Evolutionary conservation across 208 protist species (phyloP).

Genomic region (Trichomonas vaginalis): DNA sequence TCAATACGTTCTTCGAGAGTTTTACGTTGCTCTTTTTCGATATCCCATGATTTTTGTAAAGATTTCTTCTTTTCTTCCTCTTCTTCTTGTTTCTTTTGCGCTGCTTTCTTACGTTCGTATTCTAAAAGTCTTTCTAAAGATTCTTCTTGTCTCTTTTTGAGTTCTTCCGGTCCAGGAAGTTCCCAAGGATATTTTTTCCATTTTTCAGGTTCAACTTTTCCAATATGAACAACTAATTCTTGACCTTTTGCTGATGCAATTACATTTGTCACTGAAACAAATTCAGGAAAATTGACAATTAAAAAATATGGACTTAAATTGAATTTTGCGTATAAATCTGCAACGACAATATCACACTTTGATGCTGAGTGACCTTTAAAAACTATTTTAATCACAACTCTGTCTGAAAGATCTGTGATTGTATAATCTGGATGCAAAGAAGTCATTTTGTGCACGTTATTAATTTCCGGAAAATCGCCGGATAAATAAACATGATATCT

Average conservation of each 20-base stretch:
- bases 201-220: not conserved
- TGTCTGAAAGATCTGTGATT: not conserved
- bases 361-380: not conserved
- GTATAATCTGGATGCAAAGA: not conserved
- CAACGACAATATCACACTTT: slow-evolving; percentile 5
- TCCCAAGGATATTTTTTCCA: not conserved
- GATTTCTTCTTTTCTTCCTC: not conserved
- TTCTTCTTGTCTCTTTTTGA: not conserved
- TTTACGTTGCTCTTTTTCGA: not conserved
- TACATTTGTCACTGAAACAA: not conserved
- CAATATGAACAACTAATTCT: not conserved
- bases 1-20: not conserved
- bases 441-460: not conserved
- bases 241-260: not conserved
- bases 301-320: slow-evolving; percentile 4
- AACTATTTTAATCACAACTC: not conserved
- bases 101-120: not conserved
- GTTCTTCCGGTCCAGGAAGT: not conserved
- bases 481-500: too few species aligned
- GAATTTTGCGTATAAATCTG: slow-evolving; percentile 13
- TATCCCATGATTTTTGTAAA: not conserved
- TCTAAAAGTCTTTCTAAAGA: not conserved
- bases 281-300: not conserved
- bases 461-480: too few species aligned
- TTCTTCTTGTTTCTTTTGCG: not conserved